Evolutionary conservation across 371 early-diverging fungal species (phyloP), one percentile per base, ranked within the genome.

Genomic region (Homolaphlyctis polyrhiza): DNA sequence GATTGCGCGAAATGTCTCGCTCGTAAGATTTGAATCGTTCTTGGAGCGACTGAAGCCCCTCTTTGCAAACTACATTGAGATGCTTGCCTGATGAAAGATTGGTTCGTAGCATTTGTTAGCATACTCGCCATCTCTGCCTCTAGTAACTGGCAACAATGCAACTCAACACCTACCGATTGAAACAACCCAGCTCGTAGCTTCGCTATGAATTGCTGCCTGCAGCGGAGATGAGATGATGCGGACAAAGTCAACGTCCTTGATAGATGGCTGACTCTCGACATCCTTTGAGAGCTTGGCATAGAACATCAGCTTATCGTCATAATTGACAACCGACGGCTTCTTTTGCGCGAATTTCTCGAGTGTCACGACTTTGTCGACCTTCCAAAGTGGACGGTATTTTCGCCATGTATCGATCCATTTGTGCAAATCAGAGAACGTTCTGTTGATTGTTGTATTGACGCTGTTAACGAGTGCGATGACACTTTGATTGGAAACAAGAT

Each of bases 331-430:
- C 6, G 74, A 65, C 5, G 85, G 84, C 61, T 79, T 82, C 64
- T 85, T 85, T 29, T 77, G 76, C 0, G 84, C 79, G 69, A 85
- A 85, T 65, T 85, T 85, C 66, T 85, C 85, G 35, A 85, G 65
- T 3, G 82, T 85, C 16, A 79, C 73, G 25, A 72, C 77, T 70
- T 85, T 83, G 67, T 85, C 85, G 1, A 85, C 82, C 62, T 82
- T 83, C 85, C 85, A 85, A n/a, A 85, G 62, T 8, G 85, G 85
- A 14, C 79, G 64, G 50, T 83, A 85, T 67, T 80, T 85, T 54
- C 84, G 57, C 81, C 83, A 85, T 1, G 74, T 61, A 34, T 85
- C 85, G 39, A 85, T 61, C 75, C 75, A 85, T 47, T 69, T 78
- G 54, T 70, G 69, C 21, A 85, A 50, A 51, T 67, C 66, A 1